Percentiles rank a stretch among this genome's conserved stretches.
Evolutionary conservation across 805 yeast genomes (phyloP).

Genomic region (Starmerella ratchasimensis): DNA sequence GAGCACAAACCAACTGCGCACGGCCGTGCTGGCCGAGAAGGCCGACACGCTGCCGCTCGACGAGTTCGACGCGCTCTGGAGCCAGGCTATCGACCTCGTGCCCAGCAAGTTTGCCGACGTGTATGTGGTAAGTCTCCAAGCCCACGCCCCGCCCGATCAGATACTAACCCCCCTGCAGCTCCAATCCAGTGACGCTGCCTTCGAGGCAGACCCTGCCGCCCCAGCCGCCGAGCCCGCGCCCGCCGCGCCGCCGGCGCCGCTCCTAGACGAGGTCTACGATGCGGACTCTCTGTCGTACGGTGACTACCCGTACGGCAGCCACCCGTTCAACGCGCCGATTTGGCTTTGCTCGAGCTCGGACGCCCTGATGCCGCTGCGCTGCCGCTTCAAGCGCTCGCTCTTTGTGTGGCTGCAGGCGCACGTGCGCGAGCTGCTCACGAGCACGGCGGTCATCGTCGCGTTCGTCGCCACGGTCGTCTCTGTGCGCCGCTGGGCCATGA

Average conservation of each 20-base stretch:
- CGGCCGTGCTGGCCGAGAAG: conserved; percentile 18
- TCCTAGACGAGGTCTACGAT: not conserved
- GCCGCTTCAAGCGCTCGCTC: conserved; percentile 13
- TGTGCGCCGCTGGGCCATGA: not conserved
- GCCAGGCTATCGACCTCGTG: conserved; percentile 39
- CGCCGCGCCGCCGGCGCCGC: conserved; percentile 3
- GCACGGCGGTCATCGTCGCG: not conserved
- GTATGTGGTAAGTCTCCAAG: conserved; percentile 54
- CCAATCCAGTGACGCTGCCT: conserved; percentile 3
- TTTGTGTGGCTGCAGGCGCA: conserved; percentile 13
- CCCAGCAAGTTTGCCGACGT: conserved; percentile 37
- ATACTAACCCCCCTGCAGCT: conserved; percentile 6
- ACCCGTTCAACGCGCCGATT: not conserved
- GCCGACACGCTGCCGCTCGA: conserved; percentile 28
- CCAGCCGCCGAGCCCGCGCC: conserved; percentile 1
- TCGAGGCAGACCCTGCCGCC: conserved; percentile 7
- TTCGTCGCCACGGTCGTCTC: not conserved
- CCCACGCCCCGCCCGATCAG: not conserved
- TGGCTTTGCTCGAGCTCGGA: conserved; percentile 15
- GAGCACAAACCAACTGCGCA: conserved; percentile 21
- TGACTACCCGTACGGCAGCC: not conserved
- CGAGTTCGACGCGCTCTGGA: conserved; percentile 69
- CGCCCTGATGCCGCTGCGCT: conserved; percentile 10
- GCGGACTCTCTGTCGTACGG: too few species aligned
- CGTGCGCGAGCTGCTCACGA: conserved; percentile 1